phyloP scores from a whole-genome alignment of 2,329 filamentous ascomycete species.

The Periglandula ipomoeae region DNA sequence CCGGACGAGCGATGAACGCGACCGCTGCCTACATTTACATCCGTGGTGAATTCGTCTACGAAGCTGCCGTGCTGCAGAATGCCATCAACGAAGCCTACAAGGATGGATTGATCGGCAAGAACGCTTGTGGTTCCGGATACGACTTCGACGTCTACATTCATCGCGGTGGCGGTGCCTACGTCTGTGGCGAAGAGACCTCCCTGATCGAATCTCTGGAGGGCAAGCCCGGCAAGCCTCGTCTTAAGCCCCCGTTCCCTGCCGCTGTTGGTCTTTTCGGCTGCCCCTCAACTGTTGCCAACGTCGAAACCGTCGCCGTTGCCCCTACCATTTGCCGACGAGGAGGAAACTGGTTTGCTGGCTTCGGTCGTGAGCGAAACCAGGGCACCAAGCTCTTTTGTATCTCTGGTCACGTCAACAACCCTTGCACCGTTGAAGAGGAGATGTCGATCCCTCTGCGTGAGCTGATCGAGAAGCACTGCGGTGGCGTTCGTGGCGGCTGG shows the following conservation, averaged over 20 bases:
- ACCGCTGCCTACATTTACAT: conserved; percentile 99
- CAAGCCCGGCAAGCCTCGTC: conserved; percentile 94
- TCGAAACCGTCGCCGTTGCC: conserved; percentile 91
- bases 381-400: conserved; percentile 99
- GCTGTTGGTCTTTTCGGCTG: conserved; percentile 97
- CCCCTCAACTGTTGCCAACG: conserved; percentile 95
- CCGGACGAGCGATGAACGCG: conserved; percentile 97
- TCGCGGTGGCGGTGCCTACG: conserved; percentile 93
- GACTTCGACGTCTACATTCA: conserved; percentile 97
- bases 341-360: conserved; percentile 83
- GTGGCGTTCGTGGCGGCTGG: conserved; percentile 93
- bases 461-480: conserved; percentile 96
- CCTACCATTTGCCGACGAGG: conserved; percentile 94
- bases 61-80: conserved; percentile 84
- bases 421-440: conserved; percentile 95
- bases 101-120: conserved; percentile 92
- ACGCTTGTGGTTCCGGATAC: conserved; percentile 92
- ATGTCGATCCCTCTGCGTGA: conserved; percentile 97
- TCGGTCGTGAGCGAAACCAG: conserved; percentile 91
- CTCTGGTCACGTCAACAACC: conserved; percentile 98
- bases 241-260: conserved; percentile 97
- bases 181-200: conserved; percentile 96
- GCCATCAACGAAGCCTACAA: conserved; percentile 98
- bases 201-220: conserved; percentile 97
- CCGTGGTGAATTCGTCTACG: conserved; percentile 94